phyloP scores from a whole-genome alignment of 306 rosid species.

The Sesbania bispinosa region DNA sequence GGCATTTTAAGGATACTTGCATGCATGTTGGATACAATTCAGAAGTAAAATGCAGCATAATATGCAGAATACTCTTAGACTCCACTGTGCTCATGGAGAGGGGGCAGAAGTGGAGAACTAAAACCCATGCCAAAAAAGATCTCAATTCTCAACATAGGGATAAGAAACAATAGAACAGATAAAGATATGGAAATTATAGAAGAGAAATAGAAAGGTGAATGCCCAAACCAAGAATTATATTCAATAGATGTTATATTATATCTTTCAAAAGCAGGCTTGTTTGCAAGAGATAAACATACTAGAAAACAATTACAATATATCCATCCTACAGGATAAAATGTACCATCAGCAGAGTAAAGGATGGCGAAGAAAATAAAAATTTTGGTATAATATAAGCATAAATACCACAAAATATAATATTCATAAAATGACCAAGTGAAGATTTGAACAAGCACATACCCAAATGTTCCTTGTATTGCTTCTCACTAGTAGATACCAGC shows the following conservation, averaged over 20 bases:
- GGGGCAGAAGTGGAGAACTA: background rate
- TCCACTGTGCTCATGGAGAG: conserved; percentile 1
- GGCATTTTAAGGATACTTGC: background rate
- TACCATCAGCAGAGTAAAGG: conserved; percentile 21
- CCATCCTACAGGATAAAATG: conserved; percentile 1
- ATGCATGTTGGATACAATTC: background rate
- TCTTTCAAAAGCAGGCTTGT: conserved; percentile 8
- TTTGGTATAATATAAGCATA: background rate
- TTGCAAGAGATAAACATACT: conserved; percentile 3
- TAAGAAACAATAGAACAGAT: background rate
- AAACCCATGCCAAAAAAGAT: conserved; percentile 3
- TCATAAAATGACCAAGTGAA: background rate
- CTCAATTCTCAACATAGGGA: background rate
- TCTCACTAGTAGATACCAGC: conserved; percentile 60
- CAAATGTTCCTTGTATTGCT: conserved; percentile 45
- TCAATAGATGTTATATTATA: background rate
- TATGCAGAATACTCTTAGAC: conserved; percentile 14
- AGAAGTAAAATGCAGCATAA: conserved; percentile 15
- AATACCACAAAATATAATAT: background rate
- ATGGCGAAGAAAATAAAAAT: conserved; percentile 8
- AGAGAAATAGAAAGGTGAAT: conserved; percentile 1
- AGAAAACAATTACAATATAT: conserved; percentile 2
- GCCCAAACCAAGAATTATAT: conserved; percentile 6
- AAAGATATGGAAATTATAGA: background rate
- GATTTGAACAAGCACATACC: conserved; percentile 43